Evolutionary conservation across 23 red algal species (phyloP).

Genomic region (Gracilariopsis chorda): DNA sequence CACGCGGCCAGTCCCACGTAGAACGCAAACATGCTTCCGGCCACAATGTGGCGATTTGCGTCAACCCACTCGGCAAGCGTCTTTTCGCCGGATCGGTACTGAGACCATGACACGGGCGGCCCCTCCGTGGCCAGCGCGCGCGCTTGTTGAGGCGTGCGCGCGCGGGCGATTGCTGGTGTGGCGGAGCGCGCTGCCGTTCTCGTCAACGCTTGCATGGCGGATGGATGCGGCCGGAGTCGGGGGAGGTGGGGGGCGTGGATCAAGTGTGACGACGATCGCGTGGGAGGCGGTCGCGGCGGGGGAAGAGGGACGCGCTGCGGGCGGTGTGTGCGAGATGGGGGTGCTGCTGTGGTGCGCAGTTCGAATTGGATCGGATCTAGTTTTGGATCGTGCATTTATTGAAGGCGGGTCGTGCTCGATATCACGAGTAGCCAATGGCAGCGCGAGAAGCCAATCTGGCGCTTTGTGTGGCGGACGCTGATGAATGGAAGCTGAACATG

Average conservation of each 20-base stretch:
- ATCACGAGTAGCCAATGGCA: no score
- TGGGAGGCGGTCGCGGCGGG: not conserved
- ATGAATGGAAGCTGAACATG: no score
- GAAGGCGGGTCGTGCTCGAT: no score
- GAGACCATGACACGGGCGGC: constrained; percentile 61
- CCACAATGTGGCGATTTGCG: constrained; percentile 60
- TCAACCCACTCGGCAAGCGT: constrained; percentile 67
- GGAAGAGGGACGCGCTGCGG: not conserved
- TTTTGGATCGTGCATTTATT: no score
- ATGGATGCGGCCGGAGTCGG: not conserved
- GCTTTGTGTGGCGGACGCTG: no score
- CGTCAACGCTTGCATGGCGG: not conserved
- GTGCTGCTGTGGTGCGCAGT: no score
- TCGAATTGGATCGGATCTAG: no score
- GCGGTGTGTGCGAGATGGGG: not conserved
- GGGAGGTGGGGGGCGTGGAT: no score
- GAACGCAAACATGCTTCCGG: constrained; percentile 30
- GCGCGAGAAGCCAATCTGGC: no score
- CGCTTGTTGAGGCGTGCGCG: not conserved
- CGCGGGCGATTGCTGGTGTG: not conserved
- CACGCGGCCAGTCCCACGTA: constrained; percentile 45
- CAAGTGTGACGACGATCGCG: not conserved
- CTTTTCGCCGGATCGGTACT: constrained; percentile 60
- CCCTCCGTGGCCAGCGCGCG: constrained; percentile 32
- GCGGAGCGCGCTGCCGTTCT: not conserved